Evolutionary conservation across 2,329 filamentous ascomycete genomes (phyloP).

Genomic region (Microdochium bolleyi): DNA sequence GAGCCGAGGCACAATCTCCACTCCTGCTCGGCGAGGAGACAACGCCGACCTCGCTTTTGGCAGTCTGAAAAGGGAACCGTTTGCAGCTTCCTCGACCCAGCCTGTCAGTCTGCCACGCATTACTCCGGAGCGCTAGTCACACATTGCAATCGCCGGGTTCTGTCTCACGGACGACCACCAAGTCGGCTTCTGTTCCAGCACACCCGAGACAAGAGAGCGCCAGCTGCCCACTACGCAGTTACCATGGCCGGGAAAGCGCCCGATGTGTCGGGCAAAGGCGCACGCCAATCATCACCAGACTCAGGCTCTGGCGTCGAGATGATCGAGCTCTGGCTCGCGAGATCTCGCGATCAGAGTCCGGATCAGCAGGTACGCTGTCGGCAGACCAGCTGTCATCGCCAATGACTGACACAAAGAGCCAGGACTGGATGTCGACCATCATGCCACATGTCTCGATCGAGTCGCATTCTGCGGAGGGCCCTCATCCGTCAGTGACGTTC

Average conservation of each 20-base stretch:
- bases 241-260: background rate
- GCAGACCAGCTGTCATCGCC: background rate
- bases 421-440: constrained; percentile 38
- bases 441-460: constrained; percentile 31
- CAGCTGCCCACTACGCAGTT: too few relatives aligned
- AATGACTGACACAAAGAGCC: background rate
- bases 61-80: too few relatives aligned
- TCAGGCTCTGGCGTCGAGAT: background rate
- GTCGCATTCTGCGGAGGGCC: constrained; percentile 21
- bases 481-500: constrained; percentile 34
- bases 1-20: too few relatives aligned
- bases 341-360: background rate
- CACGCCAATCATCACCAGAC: background rate
- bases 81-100: too few relatives aligned
- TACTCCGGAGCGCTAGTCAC: too few relatives aligned
- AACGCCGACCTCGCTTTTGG: too few relatives aligned
- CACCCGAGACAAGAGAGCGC: too few relatives aligned
- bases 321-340: background rate
- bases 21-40: too few relatives aligned
- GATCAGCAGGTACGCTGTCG: background rate
- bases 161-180: too few relatives aligned
- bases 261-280: background rate
- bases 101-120: too few relatives aligned
- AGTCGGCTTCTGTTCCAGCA: too few relatives aligned
- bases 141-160: too few relatives aligned